A percentile compares a stretch with the other conserved stretches of the same genome.
These are phyloP conservation scores for Echinosophora koreensis DNA, from an alignment of 306 rosid species.

Conservation along the genomic window DNA sequence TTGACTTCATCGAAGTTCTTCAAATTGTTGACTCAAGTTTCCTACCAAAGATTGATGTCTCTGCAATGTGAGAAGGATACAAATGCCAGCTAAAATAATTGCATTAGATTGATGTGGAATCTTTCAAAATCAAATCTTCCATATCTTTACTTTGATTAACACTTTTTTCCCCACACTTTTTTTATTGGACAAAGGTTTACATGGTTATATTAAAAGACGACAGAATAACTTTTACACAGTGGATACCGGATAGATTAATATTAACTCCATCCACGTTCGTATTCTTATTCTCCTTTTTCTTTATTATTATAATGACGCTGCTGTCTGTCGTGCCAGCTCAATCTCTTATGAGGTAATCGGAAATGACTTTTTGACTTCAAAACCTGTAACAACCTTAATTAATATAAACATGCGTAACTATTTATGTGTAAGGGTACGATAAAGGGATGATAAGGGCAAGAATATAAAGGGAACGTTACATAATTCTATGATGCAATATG, in stretches of 20 bases:
- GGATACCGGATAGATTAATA: slow-evolving; percentile 16
- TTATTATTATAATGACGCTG: not conserved
- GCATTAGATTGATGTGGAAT: slow-evolving; percentile 4
- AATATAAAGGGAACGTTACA: slow-evolving; percentile 35
- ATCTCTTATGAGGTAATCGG: not conserved
- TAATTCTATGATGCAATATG: slow-evolving; percentile 32
- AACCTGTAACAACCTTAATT: slow-evolving; percentile 26
- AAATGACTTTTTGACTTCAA: slow-evolving; percentile 13
- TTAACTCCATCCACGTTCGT: not conserved
- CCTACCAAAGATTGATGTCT: slow-evolving; percentile 18
- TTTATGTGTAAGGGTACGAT: not conserved
- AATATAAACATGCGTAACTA: not conserved
- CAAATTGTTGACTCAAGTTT: slow-evolving; percentile 16
- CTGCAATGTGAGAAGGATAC: not conserved
- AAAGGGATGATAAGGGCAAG: not conserved
- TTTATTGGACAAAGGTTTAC: slow-evolving; percentile 5
- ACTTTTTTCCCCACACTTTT: not conserved
- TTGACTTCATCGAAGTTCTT: slow-evolving; percentile 46
- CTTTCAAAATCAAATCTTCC: slow-evolving; percentile 26
- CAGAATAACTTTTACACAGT: slow-evolving; percentile 25
- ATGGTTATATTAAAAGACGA: not conserved
- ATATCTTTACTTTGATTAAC: slow-evolving; percentile 3
- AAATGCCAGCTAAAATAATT: slow-evolving; percentile 31
- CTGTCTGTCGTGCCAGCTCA: not conserved
- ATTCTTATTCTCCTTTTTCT: slow-evolving; percentile 23